Conservation (phyloP, 2,329 filamentous ascomycete genomes). For the Nothomitra cinnamomea region DNA sequence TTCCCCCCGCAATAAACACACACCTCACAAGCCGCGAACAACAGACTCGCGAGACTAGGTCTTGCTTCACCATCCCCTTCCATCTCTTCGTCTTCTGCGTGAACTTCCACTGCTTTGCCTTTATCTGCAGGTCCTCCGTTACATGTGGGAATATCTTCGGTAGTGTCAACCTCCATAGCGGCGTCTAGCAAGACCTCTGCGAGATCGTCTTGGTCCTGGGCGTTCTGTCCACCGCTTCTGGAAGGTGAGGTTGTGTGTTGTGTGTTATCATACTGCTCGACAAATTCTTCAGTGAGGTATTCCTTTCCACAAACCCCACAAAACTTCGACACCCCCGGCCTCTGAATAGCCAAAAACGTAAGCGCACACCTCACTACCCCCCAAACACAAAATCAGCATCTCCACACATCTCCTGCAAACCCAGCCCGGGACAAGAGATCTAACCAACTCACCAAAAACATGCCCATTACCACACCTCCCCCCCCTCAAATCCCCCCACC, state of each 20-base stretch:
- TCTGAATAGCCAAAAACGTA: conserved; percentile 37
- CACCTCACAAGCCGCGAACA: conserved; percentile 20
- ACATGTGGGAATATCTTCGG: background rate
- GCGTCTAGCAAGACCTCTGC: background rate
- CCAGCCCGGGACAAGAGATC: background rate
- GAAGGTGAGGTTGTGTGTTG: background rate
- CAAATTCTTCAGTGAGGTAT: conserved; percentile 28
- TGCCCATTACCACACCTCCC: conserved; percentile 34
- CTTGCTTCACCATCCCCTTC: background rate
- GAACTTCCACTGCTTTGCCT: background rate
- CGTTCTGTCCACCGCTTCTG: background rate
- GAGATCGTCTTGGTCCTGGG: background rate
- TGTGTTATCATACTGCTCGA: conserved; percentile 9
- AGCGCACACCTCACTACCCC: conserved; percentile 33
- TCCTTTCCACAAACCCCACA: conserved; percentile 35
- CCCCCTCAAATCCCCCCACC: conserved; percentile 28
- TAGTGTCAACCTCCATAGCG: background rate
- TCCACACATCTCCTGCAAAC: conserved; percentile 6
- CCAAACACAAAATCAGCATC: background rate
- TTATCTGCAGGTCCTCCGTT: background rate
- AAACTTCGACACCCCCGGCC: conserved; percentile 33
- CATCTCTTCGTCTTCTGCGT: background rate
- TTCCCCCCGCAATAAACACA: conserved; percentile 23
- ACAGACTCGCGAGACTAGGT: conserved; percentile 15
- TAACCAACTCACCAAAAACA: conserved; percentile 26